Percentiles rank a stretch among this genome's conserved stretches.
Evolutionary conservation across 2,329 filamentous ascomycete species (phyloP).

Genomic region (Cordyceps farinosa): DNA sequence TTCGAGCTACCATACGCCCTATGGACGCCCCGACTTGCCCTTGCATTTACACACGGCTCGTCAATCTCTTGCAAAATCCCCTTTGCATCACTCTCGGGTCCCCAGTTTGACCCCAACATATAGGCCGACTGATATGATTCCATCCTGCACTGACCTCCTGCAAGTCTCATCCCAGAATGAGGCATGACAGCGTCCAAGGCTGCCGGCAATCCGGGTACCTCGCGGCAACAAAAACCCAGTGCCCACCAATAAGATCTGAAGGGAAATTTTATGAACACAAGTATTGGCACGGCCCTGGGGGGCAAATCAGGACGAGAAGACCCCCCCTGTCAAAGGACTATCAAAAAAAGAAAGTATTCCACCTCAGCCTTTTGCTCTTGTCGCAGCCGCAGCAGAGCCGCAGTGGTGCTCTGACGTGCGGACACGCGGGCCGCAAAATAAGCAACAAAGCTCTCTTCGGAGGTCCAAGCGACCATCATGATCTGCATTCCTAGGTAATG

Average conservation of each 20-base stretch:
- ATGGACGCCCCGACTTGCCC: background rate
- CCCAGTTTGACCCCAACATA: background rate
- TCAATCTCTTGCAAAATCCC: background rate
- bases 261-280: background rate
- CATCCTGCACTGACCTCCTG: constrained; percentile 10
- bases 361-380: background rate
- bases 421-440: constrained; percentile 8
- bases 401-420: background rate
- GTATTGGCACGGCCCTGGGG: background rate
- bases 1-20: background rate
- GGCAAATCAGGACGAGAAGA: background rate
- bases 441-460: background rate
- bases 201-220: background rate
- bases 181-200: background rate
- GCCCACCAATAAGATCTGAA: constrained; percentile 4
- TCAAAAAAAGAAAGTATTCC: background rate
- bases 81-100: background rate
- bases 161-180: constrained; percentile 12
- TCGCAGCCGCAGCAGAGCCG: constrained; percentile 12
- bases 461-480: background rate
- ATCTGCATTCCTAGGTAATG: constrained; percentile 4
- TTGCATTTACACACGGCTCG: background rate
- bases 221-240: background rate
- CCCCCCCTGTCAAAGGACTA: background rate
- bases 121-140: background rate